Conservation (phyloP, 2,329 filamentous ascomycete genomes). For the Fonsecaea pedrosoi region DNA sequence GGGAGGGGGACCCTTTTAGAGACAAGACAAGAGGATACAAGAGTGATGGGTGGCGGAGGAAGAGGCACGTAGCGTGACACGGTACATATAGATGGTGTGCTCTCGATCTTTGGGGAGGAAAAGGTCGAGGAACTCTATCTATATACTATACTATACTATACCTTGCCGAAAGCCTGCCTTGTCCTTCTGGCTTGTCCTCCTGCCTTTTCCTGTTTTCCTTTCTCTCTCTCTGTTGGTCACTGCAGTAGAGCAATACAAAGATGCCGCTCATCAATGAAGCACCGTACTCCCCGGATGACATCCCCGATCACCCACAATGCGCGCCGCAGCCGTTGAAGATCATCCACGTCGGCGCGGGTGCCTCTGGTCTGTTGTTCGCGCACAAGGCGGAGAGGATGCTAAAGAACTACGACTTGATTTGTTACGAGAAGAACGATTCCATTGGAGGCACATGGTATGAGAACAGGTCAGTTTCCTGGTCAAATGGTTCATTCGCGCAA, state of each 20-base stretch:
- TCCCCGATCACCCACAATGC: slow-evolving; percentile 33
- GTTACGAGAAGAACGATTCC: slow-evolving; percentile 33
- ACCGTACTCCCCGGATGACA: slow-evolving; percentile 21
- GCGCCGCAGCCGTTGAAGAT: slow-evolving; percentile 32
- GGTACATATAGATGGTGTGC: too few relatives aligned
- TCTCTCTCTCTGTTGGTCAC: too few relatives aligned
- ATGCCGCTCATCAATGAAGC: slow-evolving; percentile 23
- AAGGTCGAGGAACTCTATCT: too few relatives aligned
- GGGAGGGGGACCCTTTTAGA: background rate
- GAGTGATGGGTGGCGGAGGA: too few relatives aligned
- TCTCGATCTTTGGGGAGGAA: too few relatives aligned
- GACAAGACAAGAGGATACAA: background rate
- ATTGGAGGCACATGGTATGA: slow-evolving; percentile 34
- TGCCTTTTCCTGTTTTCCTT: too few relatives aligned
- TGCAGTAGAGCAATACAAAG: too few relatives aligned
- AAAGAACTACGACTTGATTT: slow-evolving; percentile 32
- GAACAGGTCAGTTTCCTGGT: slow-evolving; percentile 22
- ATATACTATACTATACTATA: too few relatives aligned
- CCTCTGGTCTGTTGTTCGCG: slow-evolving; percentile 32
- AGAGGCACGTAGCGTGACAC: too few relatives aligned
- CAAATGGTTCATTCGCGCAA: too few relatives aligned
- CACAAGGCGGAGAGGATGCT: slow-evolving; percentile 46
- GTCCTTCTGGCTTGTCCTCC: too few relatives aligned
- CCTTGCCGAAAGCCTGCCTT: too few relatives aligned
- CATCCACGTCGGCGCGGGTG: slow-evolving; percentile 36